phyloP scores from a whole-genome alignment of 179 eudicot species.

The Spergularia azorica region DNA sequence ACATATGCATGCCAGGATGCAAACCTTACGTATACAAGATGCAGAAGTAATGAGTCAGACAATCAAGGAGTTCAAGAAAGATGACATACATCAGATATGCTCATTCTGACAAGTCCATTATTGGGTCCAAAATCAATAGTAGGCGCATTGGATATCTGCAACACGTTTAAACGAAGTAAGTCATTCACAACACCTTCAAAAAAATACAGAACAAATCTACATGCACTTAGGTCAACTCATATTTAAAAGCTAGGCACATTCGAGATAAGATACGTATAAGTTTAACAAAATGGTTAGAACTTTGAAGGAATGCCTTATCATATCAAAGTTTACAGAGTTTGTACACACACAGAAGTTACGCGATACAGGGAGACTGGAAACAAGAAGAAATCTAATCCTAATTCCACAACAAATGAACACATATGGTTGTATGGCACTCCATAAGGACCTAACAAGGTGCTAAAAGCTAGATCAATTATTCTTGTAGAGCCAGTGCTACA shows the following conservation, averaged over 20 bases:
- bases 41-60: neutral
- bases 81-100: slow-evolving; percentile 70
- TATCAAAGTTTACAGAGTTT: neutral
- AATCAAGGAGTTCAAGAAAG: slow-evolving; percentile 11
- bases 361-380: neutral
- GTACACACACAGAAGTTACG: neutral
- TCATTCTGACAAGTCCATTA: slow-evolving; percentile 56
- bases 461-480: neutral
- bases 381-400: neutral
- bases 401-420: neutral
- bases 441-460: neutral
- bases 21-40: slow-evolving; percentile 5
- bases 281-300: neutral
- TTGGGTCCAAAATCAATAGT: slow-evolving; percentile 70
- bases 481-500: too few species aligned
- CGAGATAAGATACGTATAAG: neutral
- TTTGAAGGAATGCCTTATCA: neutral
- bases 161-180: slow-evolving; percentile 17
- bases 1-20: slow-evolving; percentile 2
- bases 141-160: slow-evolving; percentile 59
- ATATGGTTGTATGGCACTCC: neutral
- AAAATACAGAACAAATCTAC: neutral
- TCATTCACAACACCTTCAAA: neutral
- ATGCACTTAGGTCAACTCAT: too few species aligned
- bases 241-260: neutral